phyloP scores from a whole-genome alignment of 495 filamentous ascomycete species.

The Penicillium arizonense region DNA sequence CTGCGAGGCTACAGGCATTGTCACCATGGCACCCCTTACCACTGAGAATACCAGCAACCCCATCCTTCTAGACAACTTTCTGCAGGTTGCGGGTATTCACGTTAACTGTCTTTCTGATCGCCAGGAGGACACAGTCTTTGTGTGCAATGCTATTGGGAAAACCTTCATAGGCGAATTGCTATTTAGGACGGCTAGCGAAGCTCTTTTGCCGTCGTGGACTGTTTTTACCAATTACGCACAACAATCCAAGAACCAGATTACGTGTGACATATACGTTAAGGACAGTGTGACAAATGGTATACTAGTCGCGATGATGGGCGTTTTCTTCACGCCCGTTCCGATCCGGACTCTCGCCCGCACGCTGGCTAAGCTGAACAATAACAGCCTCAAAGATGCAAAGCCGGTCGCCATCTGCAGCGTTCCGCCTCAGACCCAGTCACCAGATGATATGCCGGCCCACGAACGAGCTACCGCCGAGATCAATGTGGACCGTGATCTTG shows the following conservation, averaged over 20 bases:
- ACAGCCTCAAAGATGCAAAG: neutral
- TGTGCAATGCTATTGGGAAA: constrained; percentile 19
- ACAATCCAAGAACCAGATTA: neutral
- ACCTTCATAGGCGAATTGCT: neutral
- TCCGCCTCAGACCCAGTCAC: neutral
- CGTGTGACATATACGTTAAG: neutral
- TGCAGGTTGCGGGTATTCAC: constrained; percentile 39
- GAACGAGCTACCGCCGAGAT: neutral
- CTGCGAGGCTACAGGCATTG: constrained; percentile 27
- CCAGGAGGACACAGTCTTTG: constrained; percentile 20
- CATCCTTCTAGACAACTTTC: constrained; percentile 33
- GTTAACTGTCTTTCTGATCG: constrained; percentile 30
- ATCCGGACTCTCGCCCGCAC: neutral
- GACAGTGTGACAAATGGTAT: neutral
- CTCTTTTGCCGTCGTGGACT: constrained; percentile 3
- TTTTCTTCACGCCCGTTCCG: neutral
- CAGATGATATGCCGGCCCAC: neutral
- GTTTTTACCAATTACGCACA: constrained; percentile 9
- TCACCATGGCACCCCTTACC: constrained; percentile 13
- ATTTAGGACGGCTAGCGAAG: neutral
- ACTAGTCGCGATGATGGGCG: neutral
- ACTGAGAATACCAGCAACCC: constrained; percentile 12
- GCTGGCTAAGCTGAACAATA: neutral
- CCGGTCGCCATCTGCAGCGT: neutral
- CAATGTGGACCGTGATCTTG: neutral